phyloP scores from a whole-genome alignment of 1,139 yeast species.

The Ogataea hybrid region DNA sequence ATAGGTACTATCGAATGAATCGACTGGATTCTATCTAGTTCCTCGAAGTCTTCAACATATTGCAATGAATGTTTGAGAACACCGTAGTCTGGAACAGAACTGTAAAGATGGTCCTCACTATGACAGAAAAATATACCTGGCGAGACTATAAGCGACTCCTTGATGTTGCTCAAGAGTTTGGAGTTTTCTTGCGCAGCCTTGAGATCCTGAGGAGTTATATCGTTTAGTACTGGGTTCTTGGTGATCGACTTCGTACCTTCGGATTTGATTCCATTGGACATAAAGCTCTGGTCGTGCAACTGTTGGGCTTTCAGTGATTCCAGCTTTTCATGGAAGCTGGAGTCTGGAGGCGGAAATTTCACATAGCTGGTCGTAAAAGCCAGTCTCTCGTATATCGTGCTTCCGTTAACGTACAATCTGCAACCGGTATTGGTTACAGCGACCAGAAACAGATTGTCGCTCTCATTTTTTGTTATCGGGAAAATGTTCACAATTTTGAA shows the following conservation, averaged over 20 bases:
- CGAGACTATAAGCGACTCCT: constrained; percentile 56
- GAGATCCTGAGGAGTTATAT: constrained; percentile 29
- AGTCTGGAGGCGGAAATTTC: constrained; percentile 75
- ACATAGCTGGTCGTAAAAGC: constrained; percentile 51
- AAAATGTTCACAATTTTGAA: no score
- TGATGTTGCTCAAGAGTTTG: constrained; percentile 43
- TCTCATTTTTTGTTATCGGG: constrained; percentile 61
- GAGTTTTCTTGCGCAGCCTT: constrained; percentile 34
- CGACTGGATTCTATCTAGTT: no score
- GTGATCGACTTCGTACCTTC: constrained; percentile 23
- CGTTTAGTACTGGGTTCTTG: constrained; percentile 23
- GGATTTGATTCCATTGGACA: constrained; percentile 13
- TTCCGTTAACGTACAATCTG: constrained; percentile 66
- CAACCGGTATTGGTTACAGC: constrained; percentile 89
- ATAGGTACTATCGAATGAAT: no score
- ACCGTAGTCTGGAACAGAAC: constrained; percentile 83
- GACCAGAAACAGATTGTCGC: constrained; percentile 68
- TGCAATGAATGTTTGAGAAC: constrained; percentile 68
- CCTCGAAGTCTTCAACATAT: no score
- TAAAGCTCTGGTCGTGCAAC: constrained; percentile 37
- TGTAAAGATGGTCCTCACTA: constrained; percentile 47
- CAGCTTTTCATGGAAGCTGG: constrained; percentile 52
- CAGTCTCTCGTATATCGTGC: constrained; percentile 34
- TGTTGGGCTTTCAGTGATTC: constrained; percentile 38
- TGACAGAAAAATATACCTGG: constrained; percentile 75